These are phyloP conservation scores for Fusarium nelsonii DNA, from an alignment of 2,329 filamentous ascomycete species.

Conservation along the genomic window DNA sequence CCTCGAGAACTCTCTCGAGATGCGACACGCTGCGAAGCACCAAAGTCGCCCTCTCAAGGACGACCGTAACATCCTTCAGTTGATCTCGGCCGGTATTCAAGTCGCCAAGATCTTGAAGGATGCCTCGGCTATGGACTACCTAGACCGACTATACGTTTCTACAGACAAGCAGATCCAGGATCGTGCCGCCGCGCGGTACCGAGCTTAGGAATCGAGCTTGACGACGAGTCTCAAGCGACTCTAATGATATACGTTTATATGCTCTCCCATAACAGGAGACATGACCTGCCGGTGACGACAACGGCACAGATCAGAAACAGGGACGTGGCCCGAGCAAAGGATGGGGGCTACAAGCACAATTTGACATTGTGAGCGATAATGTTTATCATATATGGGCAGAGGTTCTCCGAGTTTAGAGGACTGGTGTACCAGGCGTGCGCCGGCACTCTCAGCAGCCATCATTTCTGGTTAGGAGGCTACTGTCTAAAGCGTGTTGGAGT, in stretches of 20 bases:
- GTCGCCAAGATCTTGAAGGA: constrained; percentile 90
- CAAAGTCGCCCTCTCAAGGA: constrained; percentile 87
- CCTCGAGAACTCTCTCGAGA: constrained; percentile 87
- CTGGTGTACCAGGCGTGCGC: constrained; percentile 31
- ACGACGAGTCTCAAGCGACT: constrained; percentile 42
- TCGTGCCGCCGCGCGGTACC: constrained; percentile 59
- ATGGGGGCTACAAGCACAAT: constrained; percentile 36
- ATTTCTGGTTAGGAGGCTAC: constrained; percentile 39
- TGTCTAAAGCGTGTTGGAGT: constrained; percentile 45
- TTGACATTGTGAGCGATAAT: constrained; percentile 50
- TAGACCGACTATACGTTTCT: constrained; percentile 84
- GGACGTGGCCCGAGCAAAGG: constrained; percentile 33
- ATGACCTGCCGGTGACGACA: constrained; percentile 45
- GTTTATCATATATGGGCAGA: constrained; percentile 46
- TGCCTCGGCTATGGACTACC: constrained; percentile 83
- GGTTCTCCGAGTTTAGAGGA: constrained; percentile 23
- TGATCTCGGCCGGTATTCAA: constrained; percentile 88
- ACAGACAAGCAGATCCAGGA: constrained; percentile 85
- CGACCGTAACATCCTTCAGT: constrained; percentile 87
- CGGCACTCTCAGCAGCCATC: constrained; percentile 39
- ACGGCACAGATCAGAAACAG: constrained; percentile 49
- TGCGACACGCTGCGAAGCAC: constrained; percentile 86
- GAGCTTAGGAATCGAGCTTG: constrained; percentile 48
- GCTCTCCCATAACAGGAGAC: constrained; percentile 42
- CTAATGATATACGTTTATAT: constrained; percentile 49